Base-by-base conservation (phyloP, 1,284 basidiomycete genomes). In the Moniliophthora roreri region DNA sequence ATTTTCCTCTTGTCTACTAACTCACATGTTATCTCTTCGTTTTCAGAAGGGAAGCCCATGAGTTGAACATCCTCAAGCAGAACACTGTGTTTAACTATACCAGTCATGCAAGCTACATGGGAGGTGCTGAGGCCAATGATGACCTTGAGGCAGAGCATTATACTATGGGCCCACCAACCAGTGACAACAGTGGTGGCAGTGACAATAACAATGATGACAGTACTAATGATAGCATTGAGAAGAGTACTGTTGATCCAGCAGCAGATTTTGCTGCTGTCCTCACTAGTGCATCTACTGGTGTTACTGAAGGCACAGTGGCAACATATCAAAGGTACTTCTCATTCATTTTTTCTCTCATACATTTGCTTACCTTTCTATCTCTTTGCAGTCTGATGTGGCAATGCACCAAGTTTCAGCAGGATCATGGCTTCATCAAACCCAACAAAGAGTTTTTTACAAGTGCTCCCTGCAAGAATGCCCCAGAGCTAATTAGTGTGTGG, bases 401-500 rank as follows among this genome's bases (percentile, higher is more conserved):
- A 35, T 53, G 37, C 18, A 40, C 40, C 13, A n/a, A 21, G 13
- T 53, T 53, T 36, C 13, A 44, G 6, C n/a, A 24, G 2, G 21
- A 49, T 16, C 24, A 44, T 10, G 16, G 34, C 3, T 48, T 42
- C 23, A 44, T 50, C 18, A 16, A 20, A 37, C n/a, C 18, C 11
- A 2, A 15, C 4, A 39, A 48, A 2, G 9, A 20, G 7, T 32
- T 49, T 10, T 53, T 53, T 37, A 32, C 15, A 16, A 21, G 26
- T 9, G 39, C 24, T 2, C 52, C 52, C 15, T 47, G n/a, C 2
- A n/a, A 11, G 13, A 20, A 53, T 13, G 20, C 40, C 4, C 38
- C 52, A 18, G 52, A 53, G 23, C 36, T 56, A 16, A 48, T 56
- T 38, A 38, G 46, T 38, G 45, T 46, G 7, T 52, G 50, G 47